Base-by-base conservation (phyloP, 2,329 filamentous ascomycete species). In the Metarhizium humberi region DNA sequence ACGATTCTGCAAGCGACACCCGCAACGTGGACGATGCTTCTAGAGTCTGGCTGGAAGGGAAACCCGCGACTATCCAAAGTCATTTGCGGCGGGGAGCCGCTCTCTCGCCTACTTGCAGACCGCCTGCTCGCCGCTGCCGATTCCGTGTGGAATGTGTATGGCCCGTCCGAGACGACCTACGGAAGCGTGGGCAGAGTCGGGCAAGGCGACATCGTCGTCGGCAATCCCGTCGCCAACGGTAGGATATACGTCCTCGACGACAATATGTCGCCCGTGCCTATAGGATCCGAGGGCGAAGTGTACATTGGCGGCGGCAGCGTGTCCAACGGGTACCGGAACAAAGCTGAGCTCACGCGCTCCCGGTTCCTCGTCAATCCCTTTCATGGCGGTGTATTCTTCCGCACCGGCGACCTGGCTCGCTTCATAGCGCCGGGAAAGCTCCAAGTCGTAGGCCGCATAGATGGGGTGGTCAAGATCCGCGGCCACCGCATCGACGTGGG, bases 241-340 rank as follows among this genome's bases (percentile, higher is more conserved):
- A 63, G 69, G 1, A 58, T 73, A 1, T 76, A 75, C 55, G 66
- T 79, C 2, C 63, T 78, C 3, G 70, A 75, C 55, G 53, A 60
- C 4, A 49, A 64, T 1, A 56, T 63, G 47, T 56, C 68, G 18
- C 65, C 70, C 1, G 65, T 74, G 4, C 72, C 76, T 0, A 51
- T 66, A 6, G 75, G 76, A 0, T 56, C 69, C 18, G 25, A 57
- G 11, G 68, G 68, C 6, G 67, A 71, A 58, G 58, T 71, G 42
- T 69, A 61, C 46, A 63, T 70, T 38, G 67, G 66, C 36, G 68
- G 67, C 2, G 60, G 59, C 3, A 63, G 67, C 5, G 36, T 40
- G 36, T 10, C 36, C 36, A 10, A 14, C 36, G 36, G 36, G 10
- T 40, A 40, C 36, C 36, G 36, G 10, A 40, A 40, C 5, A 40